Evolutionary conservation across 2,329 filamentous ascomycete genomes (phyloP), one percentile per base, ranked within the genome.

Genomic region (Xylaria sp.): DNA sequence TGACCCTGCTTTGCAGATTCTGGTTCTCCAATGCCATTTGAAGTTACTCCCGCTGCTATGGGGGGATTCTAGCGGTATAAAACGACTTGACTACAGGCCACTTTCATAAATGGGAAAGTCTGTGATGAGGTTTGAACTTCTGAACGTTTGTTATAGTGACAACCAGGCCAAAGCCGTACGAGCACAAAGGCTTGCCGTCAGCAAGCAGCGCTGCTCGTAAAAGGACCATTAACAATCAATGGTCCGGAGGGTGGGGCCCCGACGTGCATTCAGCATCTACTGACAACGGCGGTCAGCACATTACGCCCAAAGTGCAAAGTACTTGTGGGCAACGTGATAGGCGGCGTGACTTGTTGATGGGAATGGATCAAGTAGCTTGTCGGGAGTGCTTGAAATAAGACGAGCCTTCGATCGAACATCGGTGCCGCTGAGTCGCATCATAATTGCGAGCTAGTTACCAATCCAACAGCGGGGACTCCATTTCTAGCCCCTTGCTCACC

Each of bases 121-220:
- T 23, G 42, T 57, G 37, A 40, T 48, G 27, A 35, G 3, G 29
- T 57, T 37, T 40, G 29, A 55, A 42, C 13, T 29, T 40, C 27
- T 23, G 21, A 61, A 18, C 27, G 21, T 48, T 55, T 21, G 35
- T 55, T 48, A 64, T 37, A 29, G 29, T 53, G 61, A 59, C 23
- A 25, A 37, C 25, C 37, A 21, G 13, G 47, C 35, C 13, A 25
- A 29, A 54, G 13, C 59, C 47, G 23, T 50, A 57, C 23, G 50
- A 53, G 48, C 29, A 63, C 29, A 27, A 27, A 55, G 63, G 61
- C 47, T 66, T 66, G 69, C 71, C 63, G 72, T 74, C 74, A 75
- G 72, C 69, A 70, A 70, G 70, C 67, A 69, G 63, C 64, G 68
- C 62, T 32, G 69, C 68, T 76, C 75, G 74, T 75, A 77, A 74